Evolutionary conservation across 169 alveolate species (phyloP).

Genomic region (Sarcocystis neurona): DNA sequence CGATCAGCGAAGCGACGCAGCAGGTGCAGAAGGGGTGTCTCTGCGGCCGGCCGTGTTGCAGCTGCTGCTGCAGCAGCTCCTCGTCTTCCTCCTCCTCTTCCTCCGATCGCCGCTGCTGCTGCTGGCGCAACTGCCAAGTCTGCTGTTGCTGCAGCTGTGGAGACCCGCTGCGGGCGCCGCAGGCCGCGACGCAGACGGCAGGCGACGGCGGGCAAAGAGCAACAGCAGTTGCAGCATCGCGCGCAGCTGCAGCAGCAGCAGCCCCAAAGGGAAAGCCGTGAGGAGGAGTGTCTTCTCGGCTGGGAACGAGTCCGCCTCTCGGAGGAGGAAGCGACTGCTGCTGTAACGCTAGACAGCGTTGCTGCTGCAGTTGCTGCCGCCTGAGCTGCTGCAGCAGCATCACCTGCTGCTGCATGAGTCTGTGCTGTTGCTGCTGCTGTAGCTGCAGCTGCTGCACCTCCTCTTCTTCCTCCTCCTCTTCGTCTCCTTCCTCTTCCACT

Average conservation of each 20-base stretch:
- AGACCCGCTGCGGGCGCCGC: not conserved
- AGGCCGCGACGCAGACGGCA: slow-evolving; percentile 2
- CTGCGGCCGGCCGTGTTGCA: no score
- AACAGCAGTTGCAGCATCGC: not conserved
- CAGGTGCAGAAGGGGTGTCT: no score
- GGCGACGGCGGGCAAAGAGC: not conserved
- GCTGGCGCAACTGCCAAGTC: not conserved
- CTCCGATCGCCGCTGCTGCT: no score
- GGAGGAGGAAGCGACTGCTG: not conserved
- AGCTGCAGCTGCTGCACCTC: not conserved
- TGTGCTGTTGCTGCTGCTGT: slow-evolving; percentile 8
- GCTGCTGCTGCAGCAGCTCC: no score
- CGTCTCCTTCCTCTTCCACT: not conserved
- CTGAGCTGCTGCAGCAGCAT: not conserved
- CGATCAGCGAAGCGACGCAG: no score
- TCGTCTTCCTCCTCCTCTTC: no score
- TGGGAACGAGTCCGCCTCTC: not conserved
- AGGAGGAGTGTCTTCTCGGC: not conserved
- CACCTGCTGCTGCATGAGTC: not conserved
- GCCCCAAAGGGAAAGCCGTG: not conserved
- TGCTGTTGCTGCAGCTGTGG: not conserved
- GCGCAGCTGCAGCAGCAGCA: slow-evolving; percentile 12
- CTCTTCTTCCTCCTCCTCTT: not conserved
- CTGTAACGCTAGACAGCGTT: not conserved
- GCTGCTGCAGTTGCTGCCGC: not conserved